Conservation (phyloP, 2,329 filamentous ascomycete genomes). For the Pseudogymnoascus sp. region DNA sequence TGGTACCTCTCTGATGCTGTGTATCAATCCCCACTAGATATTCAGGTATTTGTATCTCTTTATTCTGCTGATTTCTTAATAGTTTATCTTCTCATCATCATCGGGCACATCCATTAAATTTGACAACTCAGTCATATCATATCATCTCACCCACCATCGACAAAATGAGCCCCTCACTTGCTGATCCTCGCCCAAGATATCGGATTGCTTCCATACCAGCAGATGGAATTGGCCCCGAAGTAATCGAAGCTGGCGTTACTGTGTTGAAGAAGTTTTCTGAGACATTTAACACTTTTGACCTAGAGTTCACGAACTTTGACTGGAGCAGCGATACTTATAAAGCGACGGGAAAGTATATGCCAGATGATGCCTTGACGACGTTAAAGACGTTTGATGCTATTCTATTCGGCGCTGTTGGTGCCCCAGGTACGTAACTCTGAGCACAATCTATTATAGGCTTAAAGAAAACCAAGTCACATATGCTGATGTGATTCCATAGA, state of each 20-base stretch:
- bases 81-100: neutral
- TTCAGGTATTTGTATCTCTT: neutral
- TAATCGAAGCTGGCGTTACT: conserved; percentile 50
- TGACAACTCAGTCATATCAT: neutral
- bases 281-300: conserved; percentile 46
- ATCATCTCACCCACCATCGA: neutral
- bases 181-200: conserved; percentile 25
- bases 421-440: conserved; percentile 35
- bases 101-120: neutral
- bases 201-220: conserved; percentile 52
- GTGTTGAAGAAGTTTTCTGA: conserved; percentile 48
- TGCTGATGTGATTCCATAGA: conserved; percentile 27
- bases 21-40: neutral
- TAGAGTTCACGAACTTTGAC: conserved; percentile 52
- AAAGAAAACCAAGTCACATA: neutral
- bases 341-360: conserved; percentile 49
- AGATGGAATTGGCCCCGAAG: conserved; percentile 56
- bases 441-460: neutral
- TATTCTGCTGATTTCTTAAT: neutral
- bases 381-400: conserved; percentile 50
- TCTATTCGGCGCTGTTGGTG: conserved; percentile 52
- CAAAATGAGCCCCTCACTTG: conserved; percentile 6
- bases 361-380: conserved; percentile 45
- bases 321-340: conserved; percentile 53
- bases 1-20: neutral